Conservation (phyloP, 2,329 filamentous ascomycete genomes). For the Pseudonectria foliicola region DNA sequence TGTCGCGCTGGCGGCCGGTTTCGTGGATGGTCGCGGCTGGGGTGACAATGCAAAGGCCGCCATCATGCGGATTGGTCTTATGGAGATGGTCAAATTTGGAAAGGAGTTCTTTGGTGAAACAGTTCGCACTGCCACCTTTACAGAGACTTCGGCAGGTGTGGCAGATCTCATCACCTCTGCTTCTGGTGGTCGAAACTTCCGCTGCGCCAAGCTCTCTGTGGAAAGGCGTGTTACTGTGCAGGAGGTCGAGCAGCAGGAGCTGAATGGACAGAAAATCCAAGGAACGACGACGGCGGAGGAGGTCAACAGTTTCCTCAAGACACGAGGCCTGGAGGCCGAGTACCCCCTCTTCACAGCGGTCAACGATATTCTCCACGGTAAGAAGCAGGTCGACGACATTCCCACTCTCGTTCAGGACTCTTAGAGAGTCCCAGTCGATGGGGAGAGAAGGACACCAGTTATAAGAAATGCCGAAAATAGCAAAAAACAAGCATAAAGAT, state of each 20-base stretch:
- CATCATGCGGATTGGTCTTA: constrained; percentile 89
- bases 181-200: constrained; percentile 86
- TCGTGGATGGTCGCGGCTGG: constrained; percentile 93
- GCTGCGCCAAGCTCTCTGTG: constrained; percentile 83
- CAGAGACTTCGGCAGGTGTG: constrained; percentile 91
- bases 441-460: too few species aligned
- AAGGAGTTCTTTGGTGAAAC: constrained; percentile 86
- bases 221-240: constrained; percentile 72
- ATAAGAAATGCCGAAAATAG: too few species aligned
- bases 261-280: constrained; percentile 96
- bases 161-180: constrained; percentile 94
- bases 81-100: constrained; percentile 96
- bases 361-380: constrained; percentile 69
- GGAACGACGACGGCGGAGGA: constrained; percentile 88
- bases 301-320: constrained; percentile 82
- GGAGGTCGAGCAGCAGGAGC: constrained; percentile 80
- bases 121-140: constrained; percentile 78
- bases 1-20: constrained; percentile 87
- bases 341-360: constrained; percentile 94
- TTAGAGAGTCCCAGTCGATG: constrained; percentile 2
- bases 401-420: constrained; percentile 54
- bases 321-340: constrained; percentile 67
- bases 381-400: constrained; percentile 72
- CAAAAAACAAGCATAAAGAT: too few species aligned
- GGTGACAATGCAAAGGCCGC: constrained; percentile 99